Evolutionary conservation across 106 monocot genomes (phyloP).

Genomic region (Triglochin maritima): DNA sequence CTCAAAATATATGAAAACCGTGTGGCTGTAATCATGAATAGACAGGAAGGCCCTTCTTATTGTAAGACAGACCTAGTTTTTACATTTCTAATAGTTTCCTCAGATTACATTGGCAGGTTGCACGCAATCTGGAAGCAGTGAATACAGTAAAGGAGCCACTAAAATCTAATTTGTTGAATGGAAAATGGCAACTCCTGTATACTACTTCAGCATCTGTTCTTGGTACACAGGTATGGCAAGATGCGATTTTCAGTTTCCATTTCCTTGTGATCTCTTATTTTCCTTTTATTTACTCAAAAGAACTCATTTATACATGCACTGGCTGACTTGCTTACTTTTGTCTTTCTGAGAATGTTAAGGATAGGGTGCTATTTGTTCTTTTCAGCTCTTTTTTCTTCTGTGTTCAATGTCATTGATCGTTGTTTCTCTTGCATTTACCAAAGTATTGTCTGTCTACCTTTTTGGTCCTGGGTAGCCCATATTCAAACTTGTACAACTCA

Average conservation of each 20-base stretch:
- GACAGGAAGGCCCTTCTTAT: too few relatives aligned
- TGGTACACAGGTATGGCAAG: conserved; percentile 33
- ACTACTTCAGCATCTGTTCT: conserved; percentile 83
- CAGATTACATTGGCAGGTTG: conserved; percentile 38
- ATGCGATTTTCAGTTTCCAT: not conserved
- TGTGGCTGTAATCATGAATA: too few relatives aligned
- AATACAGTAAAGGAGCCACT: conserved; percentile 67
- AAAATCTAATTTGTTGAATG: conserved; percentile 84
- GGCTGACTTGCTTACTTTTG: not conserved
- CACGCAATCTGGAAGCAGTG: conserved; percentile 48
- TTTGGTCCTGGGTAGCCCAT: too few relatives aligned
- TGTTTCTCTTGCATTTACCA: too few relatives aligned
- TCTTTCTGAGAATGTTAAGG: too few relatives aligned
- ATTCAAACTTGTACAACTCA: too few relatives aligned
- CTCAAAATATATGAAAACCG: too few relatives aligned
- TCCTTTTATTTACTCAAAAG: not conserved
- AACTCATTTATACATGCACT: not conserved
- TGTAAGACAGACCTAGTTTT: too few relatives aligned
- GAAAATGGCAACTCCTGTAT: conserved; percentile 97
- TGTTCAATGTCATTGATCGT: too few relatives aligned
- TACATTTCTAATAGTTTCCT: not conserved
- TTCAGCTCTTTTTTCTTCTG: not conserved
- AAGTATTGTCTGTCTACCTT: too few relatives aligned
- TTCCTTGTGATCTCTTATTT: not conserved
- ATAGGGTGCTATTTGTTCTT: not conserved